These are phyloP conservation scores for Pisolithus marmoratus DNA, from an alignment of 768 basidiomycete species.

Conservation along the genomic window DNA sequence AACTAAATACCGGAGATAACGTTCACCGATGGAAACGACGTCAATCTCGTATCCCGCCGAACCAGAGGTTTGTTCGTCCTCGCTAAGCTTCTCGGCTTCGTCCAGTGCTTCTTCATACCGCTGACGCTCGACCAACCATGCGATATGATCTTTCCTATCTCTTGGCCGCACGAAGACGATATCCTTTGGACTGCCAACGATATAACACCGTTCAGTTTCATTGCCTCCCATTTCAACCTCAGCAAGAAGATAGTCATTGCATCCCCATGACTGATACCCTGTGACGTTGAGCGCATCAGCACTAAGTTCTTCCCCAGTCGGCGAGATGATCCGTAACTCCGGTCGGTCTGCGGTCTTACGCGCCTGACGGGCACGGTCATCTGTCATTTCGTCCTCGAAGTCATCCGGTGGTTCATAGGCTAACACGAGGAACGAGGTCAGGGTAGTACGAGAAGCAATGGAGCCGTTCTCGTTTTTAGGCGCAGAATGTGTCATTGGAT, in stretches of 20 bases:
- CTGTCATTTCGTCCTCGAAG: slow-evolving; percentile 58
- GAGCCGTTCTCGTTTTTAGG: slow-evolving; percentile 11
- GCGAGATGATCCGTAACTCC: slow-evolving; percentile 87
- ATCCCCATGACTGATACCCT: slow-evolving; percentile 78
- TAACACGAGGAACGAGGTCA: slow-evolving; percentile 79
- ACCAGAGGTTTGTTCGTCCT: slow-evolving; percentile 25
- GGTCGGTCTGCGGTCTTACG: slow-evolving; percentile 88
- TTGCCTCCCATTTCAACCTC: slow-evolving; percentile 33
- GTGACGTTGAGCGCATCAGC: slow-evolving; percentile 77
- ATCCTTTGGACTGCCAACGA: slow-evolving; percentile 84
- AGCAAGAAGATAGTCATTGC: slow-evolving; percentile 84
- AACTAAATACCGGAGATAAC: slow-evolving; percentile 83
- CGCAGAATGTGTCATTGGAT: slow-evolving; percentile 40
- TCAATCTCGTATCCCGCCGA: slow-evolving; percentile 39
- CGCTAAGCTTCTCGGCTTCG: slow-evolving; percentile 62
- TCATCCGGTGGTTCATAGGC: slow-evolving; percentile 81
- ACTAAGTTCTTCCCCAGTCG: slow-evolving; percentile 81
- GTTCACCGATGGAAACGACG: slow-evolving; percentile 70
- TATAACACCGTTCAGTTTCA: slow-evolving; percentile 50
- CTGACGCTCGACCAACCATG: slow-evolving; percentile 84
- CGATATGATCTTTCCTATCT: slow-evolving; percentile 84
- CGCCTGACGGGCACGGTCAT: slow-evolving; percentile 67
- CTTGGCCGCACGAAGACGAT: slow-evolving; percentile 82
- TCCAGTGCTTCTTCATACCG: slow-evolving; percentile 87
- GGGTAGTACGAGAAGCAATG: slow-evolving; percentile 24